Evolutionary conservation across 2,329 filamentous ascomycete species (phyloP), one percentile per base, ranked within the genome.

Genomic region (Parasarocladium wereldwijsianum): DNA sequence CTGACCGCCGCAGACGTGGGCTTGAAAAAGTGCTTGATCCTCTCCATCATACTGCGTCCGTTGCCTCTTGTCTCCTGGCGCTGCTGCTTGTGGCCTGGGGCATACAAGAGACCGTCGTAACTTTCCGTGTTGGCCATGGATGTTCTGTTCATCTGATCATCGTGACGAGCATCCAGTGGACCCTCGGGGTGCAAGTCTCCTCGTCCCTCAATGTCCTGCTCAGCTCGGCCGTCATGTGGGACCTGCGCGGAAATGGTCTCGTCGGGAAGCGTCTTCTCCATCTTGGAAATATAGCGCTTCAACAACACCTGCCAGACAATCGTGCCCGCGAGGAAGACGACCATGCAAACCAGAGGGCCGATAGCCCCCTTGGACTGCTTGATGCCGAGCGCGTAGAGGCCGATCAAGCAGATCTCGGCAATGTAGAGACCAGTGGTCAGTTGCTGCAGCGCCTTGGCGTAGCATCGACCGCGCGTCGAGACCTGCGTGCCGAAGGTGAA

Each of bases 1-100:
- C 78, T 55, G 47, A 90, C 82, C 71, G 38, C 70, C 62, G 49
- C 84, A 80, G 33, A 72, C 62, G 56, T 87, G 80, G 0, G 85
- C 22, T 60, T 51, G 25, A 84, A 40, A 27, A 79, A 50, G 36
- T 68, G 23, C 23, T 24, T 24, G 23, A 24, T 24, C 7, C 23
- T 24, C 7, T 13, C 23, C 23, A 24, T 13, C 7, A 24, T 24
- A 13, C 23, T 13, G 12, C 7, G 9, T 13, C 14, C 14, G 23
- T 8, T 8, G 23, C 6, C 8, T 7, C 12, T 13, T 9, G 23
- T 24, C 23, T 24, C 23, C 23, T 24, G 23, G 23, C 9, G 23
- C 8, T 8, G 8, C 23, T 24, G 7, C 12, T 24, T 8, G 23
- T 24, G 23, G 23, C 23, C 23, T 8, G 23, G 23, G 7, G 23